These are phyloP conservation scores for Barbarea vulgaris DNA, from an alignment of 345 rosid species.

Conservation along the genomic window DNA sequence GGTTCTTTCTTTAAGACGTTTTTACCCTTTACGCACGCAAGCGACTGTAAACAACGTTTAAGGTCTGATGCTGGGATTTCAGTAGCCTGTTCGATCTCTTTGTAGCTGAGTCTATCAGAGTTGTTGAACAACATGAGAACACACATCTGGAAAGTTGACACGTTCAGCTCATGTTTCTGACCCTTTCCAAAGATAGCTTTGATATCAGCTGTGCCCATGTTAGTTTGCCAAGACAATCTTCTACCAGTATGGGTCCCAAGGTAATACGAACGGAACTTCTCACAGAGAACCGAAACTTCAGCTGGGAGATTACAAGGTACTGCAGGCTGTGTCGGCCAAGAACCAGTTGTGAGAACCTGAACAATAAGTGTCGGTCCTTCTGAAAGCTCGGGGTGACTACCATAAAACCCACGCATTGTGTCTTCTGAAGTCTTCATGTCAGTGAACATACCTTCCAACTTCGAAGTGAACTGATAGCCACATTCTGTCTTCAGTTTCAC, in stretches of 20 bases:
- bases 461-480: slow-evolving; percentile 96
- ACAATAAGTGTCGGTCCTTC: slow-evolving; percentile 90
- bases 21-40: slow-evolving; percentile 93
- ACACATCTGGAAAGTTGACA: slow-evolving; percentile 98
- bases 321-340: slow-evolving; percentile 95
- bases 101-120: slow-evolving; percentile 79
- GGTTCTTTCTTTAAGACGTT: slow-evolving; percentile 96
- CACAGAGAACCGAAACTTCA: slow-evolving; percentile 84
- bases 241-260: slow-evolving; percentile 97
- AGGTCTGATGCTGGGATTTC: slow-evolving; percentile 87
- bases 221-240: slow-evolving; percentile 98
- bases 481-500: slow-evolving; percentile 98
- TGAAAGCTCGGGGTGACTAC: slow-evolving; percentile 72
- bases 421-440: slow-evolving; percentile 99
- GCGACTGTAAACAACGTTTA: slow-evolving; percentile 89
- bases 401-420: slow-evolving; percentile 81
- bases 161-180: slow-evolving; percentile 97
- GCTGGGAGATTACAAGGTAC: slow-evolving; percentile 86
- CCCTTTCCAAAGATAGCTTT: slow-evolving; percentile 91
- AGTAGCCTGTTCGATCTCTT: slow-evolving; percentile 92
- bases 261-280: slow-evolving; percentile 91
- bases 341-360: slow-evolving; percentile 94
- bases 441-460: slow-evolving; percentile 97
- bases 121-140: slow-evolving; percentile 89
- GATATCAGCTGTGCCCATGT: slow-evolving; percentile 97